These are phyloP conservation scores for Mallotus japonicus DNA, from an alignment of 441 rosid species.

Conservation along the genomic window DNA sequence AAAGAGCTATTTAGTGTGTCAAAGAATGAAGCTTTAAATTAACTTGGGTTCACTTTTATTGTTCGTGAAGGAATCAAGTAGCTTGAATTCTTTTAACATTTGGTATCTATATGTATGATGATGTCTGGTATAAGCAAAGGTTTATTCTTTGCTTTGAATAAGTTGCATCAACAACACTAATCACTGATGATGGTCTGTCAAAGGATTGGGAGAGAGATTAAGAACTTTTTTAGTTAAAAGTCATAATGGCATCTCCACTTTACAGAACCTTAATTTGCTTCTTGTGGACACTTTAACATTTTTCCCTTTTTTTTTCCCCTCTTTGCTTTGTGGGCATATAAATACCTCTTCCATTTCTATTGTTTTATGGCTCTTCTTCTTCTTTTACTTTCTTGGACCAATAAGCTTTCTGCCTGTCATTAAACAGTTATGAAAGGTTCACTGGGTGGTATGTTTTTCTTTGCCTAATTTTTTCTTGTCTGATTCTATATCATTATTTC, in stretches of 20 bases:
- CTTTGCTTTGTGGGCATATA: constrained; percentile 9
- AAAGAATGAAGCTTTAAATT: no score
- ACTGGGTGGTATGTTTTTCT: constrained; percentile 22
- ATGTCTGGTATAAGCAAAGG: constrained; percentile 4
- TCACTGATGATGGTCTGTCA: no score
- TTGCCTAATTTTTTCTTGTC: background rate
- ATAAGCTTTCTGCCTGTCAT: constrained; percentile 6
- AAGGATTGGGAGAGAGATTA: background rate
- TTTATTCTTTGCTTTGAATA: constrained; percentile 3
- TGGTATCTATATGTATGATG: background rate
- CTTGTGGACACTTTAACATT: background rate
- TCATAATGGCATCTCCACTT: constrained; percentile 35
- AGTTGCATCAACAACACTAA: no score
- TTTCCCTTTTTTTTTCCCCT: background rate
- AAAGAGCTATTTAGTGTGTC: no score
- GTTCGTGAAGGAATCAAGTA: background rate
- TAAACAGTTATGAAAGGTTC: constrained; percentile 23
- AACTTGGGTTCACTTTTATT: background rate
- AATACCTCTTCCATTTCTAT: constrained; percentile 7
- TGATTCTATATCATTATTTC: background rate
- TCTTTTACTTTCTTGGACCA: constrained; percentile 7
- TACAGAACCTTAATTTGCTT: constrained; percentile 20
- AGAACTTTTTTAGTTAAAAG: constrained; percentile 12
- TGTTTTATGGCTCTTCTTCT: background rate
- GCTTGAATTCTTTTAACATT: background rate